Evolutionary conservation across 176 grass and related monocot species (phyloP).

Genomic region (Musa troglodytarum): DNA sequence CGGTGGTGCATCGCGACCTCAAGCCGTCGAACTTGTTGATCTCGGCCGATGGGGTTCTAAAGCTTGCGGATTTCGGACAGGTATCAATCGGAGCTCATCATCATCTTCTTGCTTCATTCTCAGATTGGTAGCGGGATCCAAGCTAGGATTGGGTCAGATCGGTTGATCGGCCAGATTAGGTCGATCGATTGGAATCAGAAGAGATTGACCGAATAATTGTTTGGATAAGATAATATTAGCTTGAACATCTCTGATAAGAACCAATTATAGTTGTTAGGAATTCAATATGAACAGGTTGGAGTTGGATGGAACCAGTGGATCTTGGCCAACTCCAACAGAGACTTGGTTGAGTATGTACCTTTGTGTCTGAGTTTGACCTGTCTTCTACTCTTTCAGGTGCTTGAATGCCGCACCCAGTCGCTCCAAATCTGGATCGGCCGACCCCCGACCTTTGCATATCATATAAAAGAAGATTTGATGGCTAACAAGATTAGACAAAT

Average conservation of each 20-base stretch:
- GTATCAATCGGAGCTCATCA: conserved; percentile 18
- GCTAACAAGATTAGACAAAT: too few relatives aligned
- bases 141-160: too few relatives aligned
- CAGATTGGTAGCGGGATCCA: neutral
- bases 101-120: neutral
- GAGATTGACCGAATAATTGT: neutral
- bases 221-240: neutral
- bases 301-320: neutral
- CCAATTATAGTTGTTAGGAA: neutral
- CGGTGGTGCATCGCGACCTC: conserved; percentile 78
- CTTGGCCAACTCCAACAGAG: neutral
- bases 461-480: too few relatives aligned
- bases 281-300: neutral
- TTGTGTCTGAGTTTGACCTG: neutral
- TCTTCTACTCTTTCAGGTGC: neutral
- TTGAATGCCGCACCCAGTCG: neutral
- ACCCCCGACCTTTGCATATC: too few relatives aligned
- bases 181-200: neutral
- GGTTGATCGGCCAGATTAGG: neutral
- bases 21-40: conserved; percentile 90
- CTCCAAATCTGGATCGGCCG: neutral
- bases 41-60: conserved; percentile 56
- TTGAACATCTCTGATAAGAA: neutral
- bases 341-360: neutral
- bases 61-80: conserved; percentile 93